Percentiles rank a stretch among this genome's conserved stretches.
phyloP scores from a whole-genome alignment of 1,284 basidiomycete species.

The Cutaneotrichosporon mucoides region DNA sequence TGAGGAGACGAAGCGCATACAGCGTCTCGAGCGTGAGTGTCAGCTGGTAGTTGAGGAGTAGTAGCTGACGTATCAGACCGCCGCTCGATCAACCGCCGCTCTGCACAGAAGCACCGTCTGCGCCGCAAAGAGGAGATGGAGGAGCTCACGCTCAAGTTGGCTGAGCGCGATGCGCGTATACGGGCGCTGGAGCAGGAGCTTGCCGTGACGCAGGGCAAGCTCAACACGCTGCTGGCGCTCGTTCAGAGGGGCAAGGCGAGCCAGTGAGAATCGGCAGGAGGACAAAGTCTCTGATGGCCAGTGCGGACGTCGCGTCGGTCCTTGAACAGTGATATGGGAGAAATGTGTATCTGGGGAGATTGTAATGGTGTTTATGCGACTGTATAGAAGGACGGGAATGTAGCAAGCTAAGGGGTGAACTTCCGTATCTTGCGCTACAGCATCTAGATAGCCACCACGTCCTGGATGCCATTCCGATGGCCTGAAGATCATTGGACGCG shows the following conservation, averaged over 20 bases:
- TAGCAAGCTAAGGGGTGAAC: too few relatives aligned
- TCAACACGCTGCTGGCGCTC: slow-evolving; percentile 7
- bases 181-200: slow-evolving; percentile 16
- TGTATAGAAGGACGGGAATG: too few relatives aligned
- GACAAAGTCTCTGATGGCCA: too few relatives aligned
- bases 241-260: background rate
- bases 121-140: slow-evolving; percentile 23
- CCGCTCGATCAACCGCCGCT: slow-evolving; percentile 22
- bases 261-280: background rate
- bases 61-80: slow-evolving; percentile 14
- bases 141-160: slow-evolving; percentile 10
- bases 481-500: too few relatives aligned
- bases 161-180: slow-evolving; percentile 15
- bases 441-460: too few relatives aligned
- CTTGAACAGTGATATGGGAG: too few relatives aligned
- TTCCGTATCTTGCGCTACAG: too few relatives aligned
- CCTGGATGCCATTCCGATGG: too few relatives aligned
- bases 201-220: slow-evolving; percentile 12
- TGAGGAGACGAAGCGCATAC: slow-evolving; percentile 11
- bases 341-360: too few relatives aligned
- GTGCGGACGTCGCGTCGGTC: too few relatives aligned
- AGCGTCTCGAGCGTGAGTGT: slow-evolving; percentile 19
- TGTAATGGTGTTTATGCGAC: too few relatives aligned
- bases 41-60: background rate
- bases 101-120: slow-evolving; percentile 23